Evolutionary conservation across 192 early-diverging fungal genomes (phyloP).

Genomic region (Phycomyces nitens): DNA sequence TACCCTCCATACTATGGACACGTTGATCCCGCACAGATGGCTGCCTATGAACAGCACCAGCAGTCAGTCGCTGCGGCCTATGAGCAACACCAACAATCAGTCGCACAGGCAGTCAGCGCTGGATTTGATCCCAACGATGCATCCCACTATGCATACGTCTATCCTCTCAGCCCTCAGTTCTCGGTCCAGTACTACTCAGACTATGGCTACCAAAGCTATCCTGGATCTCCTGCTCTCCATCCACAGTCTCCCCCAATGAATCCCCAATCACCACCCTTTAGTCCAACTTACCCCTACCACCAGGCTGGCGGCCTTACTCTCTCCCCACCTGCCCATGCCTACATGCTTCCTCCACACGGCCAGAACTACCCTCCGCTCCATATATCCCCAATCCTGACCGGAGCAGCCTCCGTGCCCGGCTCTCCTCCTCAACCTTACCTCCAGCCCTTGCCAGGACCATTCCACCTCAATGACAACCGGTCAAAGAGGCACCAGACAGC

Average conservation of each 20-base stretch:
- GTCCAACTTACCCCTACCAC: slow-evolving; percentile 34
- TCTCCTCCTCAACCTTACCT: slow-evolving; percentile 20
- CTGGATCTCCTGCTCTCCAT: slow-evolving; percentile 42
- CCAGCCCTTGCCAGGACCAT: neutral
- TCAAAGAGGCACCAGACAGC: neutral
- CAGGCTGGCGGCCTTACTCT: slow-evolving; percentile 29
- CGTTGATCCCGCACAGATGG: slow-evolving; percentile 13
- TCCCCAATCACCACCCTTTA: slow-evolving; percentile 39
- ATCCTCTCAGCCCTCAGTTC: slow-evolving; percentile 41
- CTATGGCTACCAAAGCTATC: slow-evolving; percentile 37
- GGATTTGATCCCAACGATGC: slow-evolving; percentile 17
- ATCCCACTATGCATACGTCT: slow-evolving; percentile 30
- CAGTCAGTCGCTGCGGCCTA: neutral
- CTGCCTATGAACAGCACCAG: neutral
- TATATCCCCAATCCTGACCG: slow-evolving; percentile 40
- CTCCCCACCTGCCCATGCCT: slow-evolving; percentile 38
- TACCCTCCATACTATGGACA: slow-evolving; percentile 16
- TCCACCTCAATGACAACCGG: slow-evolving; percentile 6
- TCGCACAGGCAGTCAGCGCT: slow-evolving; percentile 8
- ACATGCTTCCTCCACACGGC: slow-evolving; percentile 37
- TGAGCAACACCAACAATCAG: neutral
- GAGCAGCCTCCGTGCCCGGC: slow-evolving; percentile 21
- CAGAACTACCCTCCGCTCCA: slow-evolving; percentile 37
- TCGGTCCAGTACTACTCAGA: slow-evolving; percentile 42
- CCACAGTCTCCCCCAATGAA: slow-evolving; percentile 43